Percentiles rank a stretch among this genome's conserved stretches.
These are phyloP conservation scores for Jasminum sambac DNA, from an alignment of 257 asterid species.

Conservation along the genomic window DNA sequence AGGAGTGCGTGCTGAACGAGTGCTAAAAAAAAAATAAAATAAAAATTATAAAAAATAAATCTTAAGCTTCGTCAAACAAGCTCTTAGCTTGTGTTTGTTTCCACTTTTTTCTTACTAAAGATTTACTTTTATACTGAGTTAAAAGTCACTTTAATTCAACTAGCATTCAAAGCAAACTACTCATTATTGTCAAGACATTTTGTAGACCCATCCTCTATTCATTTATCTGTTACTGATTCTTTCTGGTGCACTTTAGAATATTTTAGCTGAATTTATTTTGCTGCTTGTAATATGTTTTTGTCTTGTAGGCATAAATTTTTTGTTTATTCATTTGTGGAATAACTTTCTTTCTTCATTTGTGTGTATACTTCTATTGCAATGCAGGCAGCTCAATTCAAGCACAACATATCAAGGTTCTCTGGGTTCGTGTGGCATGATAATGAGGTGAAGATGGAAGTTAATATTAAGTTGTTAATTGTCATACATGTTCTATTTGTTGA, in stretches of 20 bases:
- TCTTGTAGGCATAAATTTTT: conserved; percentile 1
- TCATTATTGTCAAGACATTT: no score
- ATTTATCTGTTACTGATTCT: conserved; percentile 14
- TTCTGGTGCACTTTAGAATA: conserved; percentile 1
- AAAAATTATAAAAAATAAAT: no score
- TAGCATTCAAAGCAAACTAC: no score
- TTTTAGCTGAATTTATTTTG: not conserved
- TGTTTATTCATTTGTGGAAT: conserved; percentile 13
- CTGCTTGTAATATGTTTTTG: not conserved
- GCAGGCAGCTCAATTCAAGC: conserved; percentile 85
- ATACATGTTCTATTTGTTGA: conserved; percentile 11
- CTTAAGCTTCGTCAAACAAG: no score
- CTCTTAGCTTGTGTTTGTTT: no score
- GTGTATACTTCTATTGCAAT: conserved; percentile 24
- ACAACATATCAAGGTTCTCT: conserved; percentile 76
- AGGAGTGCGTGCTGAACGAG: no score
- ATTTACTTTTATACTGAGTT: no score
- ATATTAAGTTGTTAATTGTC: conserved; percentile 4
- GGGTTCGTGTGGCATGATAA: conserved; percentile 90
- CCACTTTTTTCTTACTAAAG: no score
- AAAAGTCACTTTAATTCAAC: no score
- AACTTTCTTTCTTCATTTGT: not conserved
- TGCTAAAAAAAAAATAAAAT: no score
- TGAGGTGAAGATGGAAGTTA: conserved; percentile 49
- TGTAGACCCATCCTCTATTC: not conserved